Percentiles rank a stretch among this genome's conserved stretches.
Evolutionary conservation across 2,329 filamentous ascomycete genomes (phyloP).

Genomic region (Sordariomycetes sp.): DNA sequence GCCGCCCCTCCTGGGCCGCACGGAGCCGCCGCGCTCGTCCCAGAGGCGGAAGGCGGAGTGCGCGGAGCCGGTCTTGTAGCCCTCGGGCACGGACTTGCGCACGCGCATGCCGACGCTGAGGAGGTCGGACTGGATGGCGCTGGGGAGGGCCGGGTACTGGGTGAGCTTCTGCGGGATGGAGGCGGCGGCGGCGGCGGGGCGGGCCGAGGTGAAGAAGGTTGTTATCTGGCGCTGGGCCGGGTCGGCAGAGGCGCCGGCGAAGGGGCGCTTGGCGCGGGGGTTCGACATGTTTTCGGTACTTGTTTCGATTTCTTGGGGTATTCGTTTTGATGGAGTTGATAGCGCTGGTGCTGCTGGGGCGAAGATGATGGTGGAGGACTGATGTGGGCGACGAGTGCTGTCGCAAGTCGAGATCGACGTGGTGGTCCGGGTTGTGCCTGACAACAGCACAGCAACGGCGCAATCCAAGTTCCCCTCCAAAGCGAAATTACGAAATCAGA

Average conservation of each 20-base stretch:
- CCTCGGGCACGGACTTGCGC: constrained; percentile 85
- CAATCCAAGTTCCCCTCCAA: background rate
- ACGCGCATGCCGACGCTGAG: constrained; percentile 89
- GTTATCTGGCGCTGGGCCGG: constrained; percentile 52
- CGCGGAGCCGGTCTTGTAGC: constrained; percentile 66
- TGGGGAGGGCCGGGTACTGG: constrained; percentile 42
- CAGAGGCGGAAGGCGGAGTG: constrained; percentile 41
- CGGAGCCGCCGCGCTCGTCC: constrained; percentile 18
- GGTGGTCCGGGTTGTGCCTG: background rate
- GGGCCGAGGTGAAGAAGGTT: constrained; percentile 40
- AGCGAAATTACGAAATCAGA: too few species aligned
- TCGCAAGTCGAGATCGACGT: background rate
- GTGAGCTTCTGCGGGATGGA: constrained; percentile 20
- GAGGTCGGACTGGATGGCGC: constrained; percentile 67
- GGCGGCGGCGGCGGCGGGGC: constrained; percentile 3
- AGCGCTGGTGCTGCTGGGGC: background rate
- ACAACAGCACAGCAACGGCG: background rate
- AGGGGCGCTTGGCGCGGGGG: constrained; percentile 49
- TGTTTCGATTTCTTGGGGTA: background rate
- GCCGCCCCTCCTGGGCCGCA: constrained; percentile 15
- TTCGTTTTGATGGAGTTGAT: background rate
- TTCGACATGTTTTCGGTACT: constrained; percentile 29
- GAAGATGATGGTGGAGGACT: background rate
- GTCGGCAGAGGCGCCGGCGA: constrained; percentile 48
- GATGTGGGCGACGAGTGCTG: background rate